A percentile compares a stretch with the other conserved stretches of the same genome.
Evolutionary conservation across 2,329 filamentous ascomycete species (phyloP).

Genomic region (Fusarium succisae): DNA sequence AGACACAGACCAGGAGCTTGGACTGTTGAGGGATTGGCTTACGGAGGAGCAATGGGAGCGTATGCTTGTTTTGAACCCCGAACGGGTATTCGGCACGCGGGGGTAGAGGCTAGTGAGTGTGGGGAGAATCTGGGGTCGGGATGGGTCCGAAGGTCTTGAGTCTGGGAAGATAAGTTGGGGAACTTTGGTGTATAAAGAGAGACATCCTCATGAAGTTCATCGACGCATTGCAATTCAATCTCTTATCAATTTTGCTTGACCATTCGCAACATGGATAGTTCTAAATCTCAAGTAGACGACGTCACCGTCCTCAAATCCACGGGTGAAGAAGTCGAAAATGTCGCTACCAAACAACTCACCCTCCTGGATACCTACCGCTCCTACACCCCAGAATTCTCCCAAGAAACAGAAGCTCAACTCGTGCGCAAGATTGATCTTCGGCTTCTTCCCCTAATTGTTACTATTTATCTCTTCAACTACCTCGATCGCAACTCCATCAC

Average conservation of each 20-base stretch:
- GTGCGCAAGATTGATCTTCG: neutral
- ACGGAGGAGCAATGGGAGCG: neutral
- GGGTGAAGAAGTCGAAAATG: neutral
- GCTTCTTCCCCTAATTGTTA: neutral
- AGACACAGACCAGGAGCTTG: neutral
- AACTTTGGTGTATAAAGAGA: neutral
- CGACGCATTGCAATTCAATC: no score
- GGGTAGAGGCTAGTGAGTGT: neutral
- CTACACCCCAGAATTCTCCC: neutral
- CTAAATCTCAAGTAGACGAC: neutral
- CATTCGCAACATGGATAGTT: neutral
- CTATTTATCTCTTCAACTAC: neutral
- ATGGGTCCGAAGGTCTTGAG: neutral
- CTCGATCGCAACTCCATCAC: neutral
- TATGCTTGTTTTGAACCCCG: slow-evolving; percentile 1
- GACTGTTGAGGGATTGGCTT: neutral
- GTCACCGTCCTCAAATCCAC: neutral
- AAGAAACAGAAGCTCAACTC: neutral
- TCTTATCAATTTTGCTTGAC: fast-evolving
- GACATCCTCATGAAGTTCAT: neutral
- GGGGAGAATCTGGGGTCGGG: neutral
- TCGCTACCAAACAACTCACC: neutral
- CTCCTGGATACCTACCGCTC: neutral
- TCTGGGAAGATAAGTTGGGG: neutral
- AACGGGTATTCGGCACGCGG: neutral